These are phyloP conservation scores for Coniella vitis DNA, from an alignment of 2,329 filamentous ascomycete genomes.

Conservation along the genomic window DNA sequence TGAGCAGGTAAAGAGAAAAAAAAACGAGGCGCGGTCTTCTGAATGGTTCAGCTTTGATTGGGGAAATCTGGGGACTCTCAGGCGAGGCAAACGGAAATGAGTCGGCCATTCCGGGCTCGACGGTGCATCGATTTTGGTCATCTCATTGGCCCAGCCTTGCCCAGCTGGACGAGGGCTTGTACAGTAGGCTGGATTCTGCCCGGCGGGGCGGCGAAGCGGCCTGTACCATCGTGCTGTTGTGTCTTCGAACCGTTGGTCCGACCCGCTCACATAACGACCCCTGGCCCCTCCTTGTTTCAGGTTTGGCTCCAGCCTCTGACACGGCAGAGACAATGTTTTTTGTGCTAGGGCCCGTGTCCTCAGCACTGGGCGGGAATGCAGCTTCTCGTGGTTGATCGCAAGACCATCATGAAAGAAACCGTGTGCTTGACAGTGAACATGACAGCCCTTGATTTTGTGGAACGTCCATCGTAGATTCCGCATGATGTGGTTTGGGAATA, in stretches of 20 bases:
- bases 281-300: constrained; percentile 4
- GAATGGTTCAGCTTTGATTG: too few relatives aligned
- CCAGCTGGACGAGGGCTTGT: background rate
- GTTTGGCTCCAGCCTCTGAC: constrained; percentile 3
- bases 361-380: background rate
- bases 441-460: too few relatives aligned
- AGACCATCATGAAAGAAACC: background rate
- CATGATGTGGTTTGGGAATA: too few relatives aligned
- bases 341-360: background rate
- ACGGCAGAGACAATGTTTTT: constrained; percentile 3
- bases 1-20: too few relatives aligned
- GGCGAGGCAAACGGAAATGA: background rate
- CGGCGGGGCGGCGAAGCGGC: background rate
- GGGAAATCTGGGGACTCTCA: background rate
- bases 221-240: too few relatives aligned
- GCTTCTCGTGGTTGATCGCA: too few relatives aligned
- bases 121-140: background rate
- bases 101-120: background rate
- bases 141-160: background rate
- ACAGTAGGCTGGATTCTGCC: too few relatives aligned
- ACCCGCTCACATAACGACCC: background rate
- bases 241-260: background rate
- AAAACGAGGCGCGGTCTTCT: too few relatives aligned
- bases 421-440: too few relatives aligned
- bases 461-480: too few relatives aligned